These are phyloP conservation scores for Phytophthora sojae DNA, from an alignment of 352 stramenopile genomes.

Conservation along the genomic window DNA sequence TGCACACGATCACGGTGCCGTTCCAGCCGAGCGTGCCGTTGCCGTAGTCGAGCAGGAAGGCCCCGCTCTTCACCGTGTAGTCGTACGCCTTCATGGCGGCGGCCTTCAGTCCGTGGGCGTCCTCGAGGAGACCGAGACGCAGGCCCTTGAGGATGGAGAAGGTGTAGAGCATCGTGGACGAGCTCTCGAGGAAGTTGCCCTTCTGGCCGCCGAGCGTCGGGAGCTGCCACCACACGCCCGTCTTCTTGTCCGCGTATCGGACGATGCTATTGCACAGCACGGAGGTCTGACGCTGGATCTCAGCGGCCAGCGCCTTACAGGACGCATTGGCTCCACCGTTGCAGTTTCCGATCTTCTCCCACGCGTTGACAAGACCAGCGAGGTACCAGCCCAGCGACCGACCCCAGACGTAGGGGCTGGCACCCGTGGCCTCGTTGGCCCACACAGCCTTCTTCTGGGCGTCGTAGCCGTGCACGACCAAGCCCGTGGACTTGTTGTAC, in stretches of 20 bases:
- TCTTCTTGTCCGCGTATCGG: constrained; percentile 24
- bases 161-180: constrained; percentile 40
- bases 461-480: constrained; percentile 35
- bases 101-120: constrained; percentile 7
- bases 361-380: constrained; percentile 34
- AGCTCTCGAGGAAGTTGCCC: constrained; percentile 43
- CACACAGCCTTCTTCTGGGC: constrained; percentile 36
- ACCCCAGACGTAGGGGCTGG: constrained; percentile 33
- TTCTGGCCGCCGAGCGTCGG: constrained; percentile 28
- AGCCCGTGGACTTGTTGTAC: constrained; percentile 24
- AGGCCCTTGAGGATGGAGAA: constrained; percentile 43
- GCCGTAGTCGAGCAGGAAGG: constrained; percentile 28
- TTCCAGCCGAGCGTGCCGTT: constrained; percentile 35
- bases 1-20: constrained; percentile 36
- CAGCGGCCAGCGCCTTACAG: constrained; percentile 12
- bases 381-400: constrained; percentile 39
- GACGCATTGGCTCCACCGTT: constrained; percentile 9
- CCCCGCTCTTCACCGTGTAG: constrained; percentile 28
- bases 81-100: constrained; percentile 30
- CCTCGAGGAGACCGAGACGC: constrained; percentile 36
- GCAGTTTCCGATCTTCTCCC: constrained; percentile 28
- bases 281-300: constrained; percentile 27
- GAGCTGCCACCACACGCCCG: constrained; percentile 39
- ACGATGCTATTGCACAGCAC: constrained; percentile 30
- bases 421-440: constrained; percentile 35